Evolutionary conservation across 257 asterid genomes (phyloP).

Genomic region (Jacaranda copaia): DNA sequence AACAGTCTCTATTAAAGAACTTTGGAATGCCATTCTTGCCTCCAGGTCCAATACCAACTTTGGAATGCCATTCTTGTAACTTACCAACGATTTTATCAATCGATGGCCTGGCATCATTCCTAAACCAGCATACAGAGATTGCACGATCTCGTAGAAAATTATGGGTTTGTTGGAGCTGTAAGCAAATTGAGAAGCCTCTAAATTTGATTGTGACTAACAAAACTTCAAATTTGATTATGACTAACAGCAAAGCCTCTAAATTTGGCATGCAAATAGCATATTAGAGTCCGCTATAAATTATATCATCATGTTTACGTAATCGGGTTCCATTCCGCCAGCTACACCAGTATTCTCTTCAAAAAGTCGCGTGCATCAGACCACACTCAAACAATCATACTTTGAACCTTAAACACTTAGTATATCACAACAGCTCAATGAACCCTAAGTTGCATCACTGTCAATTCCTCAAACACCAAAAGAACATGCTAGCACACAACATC

Average conservation of each 20-base stretch:
- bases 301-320: background rate
- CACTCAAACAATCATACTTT: conserved; percentile 13
- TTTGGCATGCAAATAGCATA: conserved; percentile 13
- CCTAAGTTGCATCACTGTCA: background rate
- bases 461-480: background rate
- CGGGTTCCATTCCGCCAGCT: background rate
- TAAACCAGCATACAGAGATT: conserved; percentile 55
- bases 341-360: background rate
- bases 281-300: background rate
- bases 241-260: background rate
- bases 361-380: conserved; percentile 9
- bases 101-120: conserved; percentile 57
- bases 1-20: conserved; percentile 41
- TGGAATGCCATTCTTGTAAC: conserved; percentile 36
- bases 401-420: too few species aligned
- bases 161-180: conserved; percentile 68
- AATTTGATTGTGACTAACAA: too few species aligned
- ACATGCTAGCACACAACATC: too few species aligned
- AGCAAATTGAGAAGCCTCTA: conserved; percentile 11
- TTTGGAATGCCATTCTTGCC: conserved; percentile 46
- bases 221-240: background rate
- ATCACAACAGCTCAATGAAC: conserved; percentile 8
- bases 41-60: conserved; percentile 42
- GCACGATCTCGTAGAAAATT: conserved; percentile 60
- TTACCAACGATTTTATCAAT: conserved; percentile 64